These are phyloP conservation scores for Leptographium galeiforme DNA, from an alignment of 2,329 filamentous ascomycete genomes.

Conservation along the genomic window DNA sequence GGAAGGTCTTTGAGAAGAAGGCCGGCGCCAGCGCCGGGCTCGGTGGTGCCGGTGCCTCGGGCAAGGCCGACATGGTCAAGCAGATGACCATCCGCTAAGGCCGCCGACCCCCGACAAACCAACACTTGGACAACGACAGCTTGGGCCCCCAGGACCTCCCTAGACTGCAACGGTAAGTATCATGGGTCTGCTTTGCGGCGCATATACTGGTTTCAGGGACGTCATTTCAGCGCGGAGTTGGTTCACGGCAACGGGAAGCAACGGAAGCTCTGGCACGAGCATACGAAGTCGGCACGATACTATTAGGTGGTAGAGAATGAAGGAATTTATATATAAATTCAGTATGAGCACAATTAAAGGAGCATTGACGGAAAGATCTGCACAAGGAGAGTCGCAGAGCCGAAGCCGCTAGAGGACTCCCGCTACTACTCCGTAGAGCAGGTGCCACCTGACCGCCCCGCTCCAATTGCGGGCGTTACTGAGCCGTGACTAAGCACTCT, in stretches of 20 bases:
- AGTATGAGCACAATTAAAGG: too few species aligned
- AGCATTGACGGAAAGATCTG: too few species aligned
- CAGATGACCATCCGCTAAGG: constrained; percentile 80
- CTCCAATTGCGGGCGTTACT: background rate
- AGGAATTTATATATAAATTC: too few species aligned
- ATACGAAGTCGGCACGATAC: background rate
- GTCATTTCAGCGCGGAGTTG: constrained; percentile 36
- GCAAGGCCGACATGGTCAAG: constrained; percentile 79
- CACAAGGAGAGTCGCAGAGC: too few species aligned
- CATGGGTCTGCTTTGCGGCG: constrained; percentile 5
- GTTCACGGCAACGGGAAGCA: background rate
- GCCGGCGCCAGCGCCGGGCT: constrained; percentile 55
- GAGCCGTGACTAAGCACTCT: background rate
- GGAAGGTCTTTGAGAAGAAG: constrained; percentile 99
- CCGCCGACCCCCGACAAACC: background rate
- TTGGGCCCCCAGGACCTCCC: constrained; percentile 2
- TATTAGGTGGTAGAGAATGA: background rate
- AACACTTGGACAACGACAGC: constrained; percentile 1
- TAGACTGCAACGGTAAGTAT: constrained; percentile 32
- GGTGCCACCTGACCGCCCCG: too few species aligned
- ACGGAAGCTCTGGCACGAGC: background rate
- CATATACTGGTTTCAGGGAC: constrained; percentile 10
- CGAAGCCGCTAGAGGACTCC: too few species aligned
- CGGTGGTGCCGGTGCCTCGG: constrained; percentile 52
- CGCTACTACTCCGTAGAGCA: too few species aligned